These are phyloP conservation scores for Pterulicium gracile DNA, from an alignment of 1,284 basidiomycete species.

Conservation along the genomic window DNA sequence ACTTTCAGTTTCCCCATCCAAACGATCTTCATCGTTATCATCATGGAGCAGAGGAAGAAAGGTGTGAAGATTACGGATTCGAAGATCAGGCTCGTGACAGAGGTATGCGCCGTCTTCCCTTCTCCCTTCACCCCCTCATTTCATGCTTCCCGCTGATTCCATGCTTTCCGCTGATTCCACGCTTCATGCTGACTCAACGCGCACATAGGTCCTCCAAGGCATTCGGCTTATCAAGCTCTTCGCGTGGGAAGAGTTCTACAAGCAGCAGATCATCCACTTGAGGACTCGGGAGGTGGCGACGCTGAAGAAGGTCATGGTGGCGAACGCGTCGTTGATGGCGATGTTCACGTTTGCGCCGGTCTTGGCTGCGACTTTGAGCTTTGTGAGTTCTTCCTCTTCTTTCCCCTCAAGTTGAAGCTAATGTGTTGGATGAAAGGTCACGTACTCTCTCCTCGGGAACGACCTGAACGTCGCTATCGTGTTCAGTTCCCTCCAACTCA, in stretches of 20 bases:
- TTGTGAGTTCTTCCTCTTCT: conserved; percentile 31
- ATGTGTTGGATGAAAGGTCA: conserved; percentile 34
- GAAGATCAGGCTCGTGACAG: conserved; percentile 23
- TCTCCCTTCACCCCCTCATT: background rate
- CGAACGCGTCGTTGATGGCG: conserved; percentile 18
- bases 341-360: conserved; percentile 49
- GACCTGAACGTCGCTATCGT: conserved; percentile 57
- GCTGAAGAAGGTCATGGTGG: conserved; percentile 1
- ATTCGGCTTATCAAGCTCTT: conserved; percentile 53
- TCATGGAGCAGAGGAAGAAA: conserved; percentile 40
- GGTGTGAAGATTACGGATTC: conserved; percentile 50
- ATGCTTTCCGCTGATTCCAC: background rate
- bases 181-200: too few relatives aligned
- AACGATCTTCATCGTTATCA: conserved; percentile 33
- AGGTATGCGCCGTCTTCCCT: background rate
- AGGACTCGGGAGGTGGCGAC: background rate
- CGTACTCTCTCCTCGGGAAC: conserved; percentile 58
- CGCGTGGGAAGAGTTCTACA: conserved; percentile 57
- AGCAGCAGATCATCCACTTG: conserved; percentile 22
- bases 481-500: conserved; percentile 65
- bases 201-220: conserved; percentile 52
- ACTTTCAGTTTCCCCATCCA: conserved; percentile 38
- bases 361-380: conserved; percentile 48
- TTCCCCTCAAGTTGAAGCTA: background rate
- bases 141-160: background rate